Percentiles rank a stretch among this genome's conserved stretches.
Evolutionary conservation across 2,329 filamentous ascomycete species (phyloP).

Genomic region (Cladosporium velox): DNA sequence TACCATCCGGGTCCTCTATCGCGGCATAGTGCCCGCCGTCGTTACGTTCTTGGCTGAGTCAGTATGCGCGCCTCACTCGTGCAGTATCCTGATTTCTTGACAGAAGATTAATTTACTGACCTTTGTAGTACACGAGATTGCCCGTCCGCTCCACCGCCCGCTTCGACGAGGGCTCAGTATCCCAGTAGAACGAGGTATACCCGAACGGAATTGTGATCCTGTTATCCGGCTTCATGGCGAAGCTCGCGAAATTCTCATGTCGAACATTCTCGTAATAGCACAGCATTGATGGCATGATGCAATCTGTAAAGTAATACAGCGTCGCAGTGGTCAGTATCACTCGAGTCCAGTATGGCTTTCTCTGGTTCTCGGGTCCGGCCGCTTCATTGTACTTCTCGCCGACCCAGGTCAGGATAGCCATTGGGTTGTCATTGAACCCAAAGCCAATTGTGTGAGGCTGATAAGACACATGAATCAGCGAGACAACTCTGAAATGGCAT

Average conservation of each 20-base stretch:
- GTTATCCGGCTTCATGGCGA: slow-evolving; percentile 40
- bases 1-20: slow-evolving; percentile 34
- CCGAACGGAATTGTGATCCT: slow-evolving; percentile 42
- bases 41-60: slow-evolving; percentile 23
- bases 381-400: slow-evolving; percentile 49
- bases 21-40: slow-evolving; percentile 35
- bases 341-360: slow-evolving; percentile 36
- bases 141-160: slow-evolving; percentile 39
- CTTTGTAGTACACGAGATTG: slow-evolving; percentile 42
- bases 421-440: slow-evolving; percentile 46
- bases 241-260: slow-evolving; percentile 43
- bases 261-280: slow-evolving; percentile 44
- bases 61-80: slow-evolving; percentile 10
- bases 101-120: slow-evolving; percentile 14
- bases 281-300: slow-evolving; percentile 42
- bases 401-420: slow-evolving; percentile 48
- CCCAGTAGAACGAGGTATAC: slow-evolving; percentile 42
- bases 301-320: slow-evolving; percentile 44
- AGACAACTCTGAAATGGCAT: not conserved
- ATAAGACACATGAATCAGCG: not conserved
- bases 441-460: slow-evolving; percentile 47
- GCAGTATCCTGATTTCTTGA: not conserved
- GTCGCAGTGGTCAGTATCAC: slow-evolving; percentile 37
- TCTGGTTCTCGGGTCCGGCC: slow-evolving; percentile 40
- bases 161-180: slow-evolving; percentile 41